Base-by-base conservation (phyloP, 2,329 filamentous ascomycete species). In the Simplicillium sp. region DNA sequence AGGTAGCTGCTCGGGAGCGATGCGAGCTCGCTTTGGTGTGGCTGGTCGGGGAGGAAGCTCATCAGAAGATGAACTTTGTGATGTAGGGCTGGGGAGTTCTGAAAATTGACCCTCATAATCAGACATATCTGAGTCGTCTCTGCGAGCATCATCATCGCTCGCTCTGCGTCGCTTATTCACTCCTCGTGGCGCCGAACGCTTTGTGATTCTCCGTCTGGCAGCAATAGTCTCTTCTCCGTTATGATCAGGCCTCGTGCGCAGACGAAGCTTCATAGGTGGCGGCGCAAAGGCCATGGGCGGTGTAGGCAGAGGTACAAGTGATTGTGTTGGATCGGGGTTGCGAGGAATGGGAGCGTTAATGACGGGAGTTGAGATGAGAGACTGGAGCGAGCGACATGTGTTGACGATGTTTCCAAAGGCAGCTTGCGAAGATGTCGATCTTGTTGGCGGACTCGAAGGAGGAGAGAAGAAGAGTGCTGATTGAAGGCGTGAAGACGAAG, bases 361-460 rank as follows among this genome's bases (percentile, higher is more conserved):
- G 49, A 29, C 11, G 12, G 69, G 61, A 4, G 63, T 50, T 18
- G 67, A 59, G 44, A 80, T 67, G 51, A 80, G 73, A 3, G 71
- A 71, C 52, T 82, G 77, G 1, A 81, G 68, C 5, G 71, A 74
- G 56, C 74, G 75, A 55, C 77, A 81, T 36, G 75, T 73, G 45
- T 64, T 68, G 57, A 77, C 71, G 52, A 81, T 68, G 58, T 72
- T 73, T 54, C 64, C 66, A 48, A 78, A 61, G 15, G 71, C 61
- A 39, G 60, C 60, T 45, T 68, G 63, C 17, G 36, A 20, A 7
- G 58, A 5, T 25, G 20, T 77, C 71, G 52, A 80, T 68, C 58
- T 72, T 73, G 54, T 64, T 65, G 49, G 78, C 60, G 17, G 71
- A 60, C 38, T 60, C 60, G 44, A 68, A 62, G 16, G 68, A 56